Evolutionary conservation across 2,329 filamentous ascomycete genomes (phyloP).

Genomic region (Cordyceps tenuipes): DNA sequence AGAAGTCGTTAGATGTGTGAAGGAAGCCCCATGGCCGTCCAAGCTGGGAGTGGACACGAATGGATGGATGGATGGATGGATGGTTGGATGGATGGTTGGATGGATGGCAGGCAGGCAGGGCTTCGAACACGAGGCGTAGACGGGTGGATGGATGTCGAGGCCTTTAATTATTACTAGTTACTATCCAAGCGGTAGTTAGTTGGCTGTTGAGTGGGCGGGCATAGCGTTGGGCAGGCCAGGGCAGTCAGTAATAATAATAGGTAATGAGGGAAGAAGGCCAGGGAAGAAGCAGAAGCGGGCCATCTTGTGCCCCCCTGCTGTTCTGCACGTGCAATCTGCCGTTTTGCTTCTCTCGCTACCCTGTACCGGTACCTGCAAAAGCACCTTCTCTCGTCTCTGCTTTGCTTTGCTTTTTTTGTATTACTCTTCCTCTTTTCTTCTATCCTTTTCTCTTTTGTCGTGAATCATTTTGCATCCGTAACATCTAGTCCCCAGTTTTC

Average conservation of each 20-base stretch:
- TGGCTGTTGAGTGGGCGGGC: not conserved
- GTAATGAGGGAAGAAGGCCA: too few relatives aligned
- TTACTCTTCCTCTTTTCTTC: not conserved
- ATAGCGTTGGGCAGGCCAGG: too few relatives aligned
- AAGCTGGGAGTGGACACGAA: conserved; percentile 1
- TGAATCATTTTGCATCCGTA: not conserved
- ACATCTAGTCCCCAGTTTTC: too few relatives aligned
- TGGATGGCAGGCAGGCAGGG: too few relatives aligned
- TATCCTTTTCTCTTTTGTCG: not conserved
- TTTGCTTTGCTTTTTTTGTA: not conserved
- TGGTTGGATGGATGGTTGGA: too few relatives aligned
- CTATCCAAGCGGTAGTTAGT: not conserved
- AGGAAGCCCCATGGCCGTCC: not conserved
- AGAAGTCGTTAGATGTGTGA: not conserved
- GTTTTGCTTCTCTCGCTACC: conserved; percentile 9
- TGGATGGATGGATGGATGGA: not conserved
- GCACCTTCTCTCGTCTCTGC: not conserved
- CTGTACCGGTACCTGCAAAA: not conserved
- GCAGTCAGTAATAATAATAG: too few relatives aligned
- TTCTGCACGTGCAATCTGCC: conserved; percentile 3
- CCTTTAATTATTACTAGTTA: not conserved
- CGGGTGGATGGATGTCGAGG: not conserved
- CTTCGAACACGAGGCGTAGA: conserved; percentile 1
- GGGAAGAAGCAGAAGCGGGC: too few relatives aligned
- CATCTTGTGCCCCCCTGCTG: conserved; percentile 1